phyloP scores from a whole-genome alignment of 495 filamentous ascomycete genomes.

The Articulospora tetracladia region DNA sequence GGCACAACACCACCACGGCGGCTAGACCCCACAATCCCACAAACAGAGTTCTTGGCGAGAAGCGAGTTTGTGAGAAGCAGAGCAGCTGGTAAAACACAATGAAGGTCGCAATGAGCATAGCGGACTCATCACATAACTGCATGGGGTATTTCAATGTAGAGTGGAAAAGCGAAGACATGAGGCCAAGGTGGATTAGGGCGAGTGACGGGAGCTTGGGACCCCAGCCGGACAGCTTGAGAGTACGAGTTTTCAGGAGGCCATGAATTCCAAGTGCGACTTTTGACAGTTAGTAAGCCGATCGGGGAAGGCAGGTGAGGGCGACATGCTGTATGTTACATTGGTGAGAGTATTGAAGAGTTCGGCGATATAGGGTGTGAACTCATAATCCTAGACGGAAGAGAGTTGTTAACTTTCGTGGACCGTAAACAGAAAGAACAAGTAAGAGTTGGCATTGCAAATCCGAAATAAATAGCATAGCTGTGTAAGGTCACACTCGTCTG shows the following conservation, averaged over 20 bases:
- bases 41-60: not conserved
- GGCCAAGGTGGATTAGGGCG: constrained; percentile 3
- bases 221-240: not conserved
- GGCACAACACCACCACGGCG: not conserved
- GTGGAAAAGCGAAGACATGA: constrained; percentile 8
- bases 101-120: constrained; percentile 12
- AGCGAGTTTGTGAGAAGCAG: constrained; percentile 2
- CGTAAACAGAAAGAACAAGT: not conserved
- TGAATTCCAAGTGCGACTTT: constrained; percentile 7
- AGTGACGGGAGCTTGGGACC: constrained; percentile 1
- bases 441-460: no score
- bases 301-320: not conserved
- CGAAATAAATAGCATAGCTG: no score
- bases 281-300: not conserved
- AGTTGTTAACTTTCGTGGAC: not conserved
- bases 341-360: constrained; percentile 8
- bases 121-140: constrained; percentile 8
- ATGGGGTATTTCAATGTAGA: constrained; percentile 7
- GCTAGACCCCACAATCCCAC: not conserved
- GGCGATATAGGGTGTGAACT: constrained; percentile 9
- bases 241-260: not conserved
- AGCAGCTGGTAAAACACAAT: constrained; percentile 7
- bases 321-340: constrained; percentile 4
- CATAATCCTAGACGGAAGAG: constrained; percentile 2
- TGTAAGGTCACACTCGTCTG: no score